Percentiles rank a stretch among this genome's conserved stretches.
These are phyloP conservation scores for Porphyrellus cyaneotinctus DNA, from an alignment of 768 basidiomycete genomes.

Conservation along the genomic window DNA sequence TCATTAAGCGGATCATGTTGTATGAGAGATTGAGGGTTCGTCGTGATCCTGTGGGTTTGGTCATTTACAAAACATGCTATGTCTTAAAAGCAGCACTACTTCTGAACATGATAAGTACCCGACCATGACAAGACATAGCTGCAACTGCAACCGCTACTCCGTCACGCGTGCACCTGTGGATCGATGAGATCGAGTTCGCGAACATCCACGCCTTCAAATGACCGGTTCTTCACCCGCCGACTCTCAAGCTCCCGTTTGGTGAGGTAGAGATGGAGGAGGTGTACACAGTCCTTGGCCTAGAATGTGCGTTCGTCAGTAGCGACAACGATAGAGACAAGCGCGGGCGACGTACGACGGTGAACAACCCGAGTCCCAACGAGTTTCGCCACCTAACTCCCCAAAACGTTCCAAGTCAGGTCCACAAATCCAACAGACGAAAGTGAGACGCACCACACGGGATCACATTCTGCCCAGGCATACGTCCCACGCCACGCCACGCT, in stretches of 20 bases:
- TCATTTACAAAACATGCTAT: too few relatives aligned
- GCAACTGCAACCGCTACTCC: neutral
- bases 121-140: neutral
- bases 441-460: slow-evolving; percentile 61
- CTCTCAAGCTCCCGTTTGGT: slow-evolving; percentile 69
- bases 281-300: slow-evolving; percentile 64
- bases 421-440: neutral
- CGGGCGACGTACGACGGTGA: slow-evolving; percentile 50
- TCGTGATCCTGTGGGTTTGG: too few relatives aligned
- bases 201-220: slow-evolving; percentile 71
- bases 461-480: slow-evolving; percentile 58
- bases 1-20: too few relatives aligned
- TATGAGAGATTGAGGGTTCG: too few relatives aligned
- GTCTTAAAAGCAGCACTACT: neutral
- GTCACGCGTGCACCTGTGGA: slow-evolving; percentile 18
- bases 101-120: too few relatives aligned
- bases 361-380: slow-evolving; percentile 61
- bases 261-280: slow-evolving; percentile 65
- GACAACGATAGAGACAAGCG: too few relatives aligned
- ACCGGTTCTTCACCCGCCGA: slow-evolving; percentile 60
- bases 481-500: slow-evolving; percentile 53
- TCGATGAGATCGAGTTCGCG: slow-evolving; percentile 62
- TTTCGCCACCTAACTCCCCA: slow-evolving; percentile 63
- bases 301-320: neutral
- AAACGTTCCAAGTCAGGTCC: neutral